Evolutionary conservation across 768 basidiomycete species (phyloP).

Genomic region (Rhizopogon vesiculosus): DNA sequence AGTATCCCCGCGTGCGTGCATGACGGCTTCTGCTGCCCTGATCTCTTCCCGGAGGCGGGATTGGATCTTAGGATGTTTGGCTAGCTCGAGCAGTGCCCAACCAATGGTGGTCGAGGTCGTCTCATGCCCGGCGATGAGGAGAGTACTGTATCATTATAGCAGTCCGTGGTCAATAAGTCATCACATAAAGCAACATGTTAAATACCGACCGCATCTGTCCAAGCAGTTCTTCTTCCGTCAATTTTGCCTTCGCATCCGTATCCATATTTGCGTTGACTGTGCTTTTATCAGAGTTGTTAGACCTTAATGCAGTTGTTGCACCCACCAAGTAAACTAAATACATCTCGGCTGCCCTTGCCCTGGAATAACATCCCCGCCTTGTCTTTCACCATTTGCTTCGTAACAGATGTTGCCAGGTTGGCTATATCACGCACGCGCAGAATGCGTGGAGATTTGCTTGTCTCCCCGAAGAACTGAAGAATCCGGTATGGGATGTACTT

Average conservation of each 20-base stretch:
- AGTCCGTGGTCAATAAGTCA: neutral
- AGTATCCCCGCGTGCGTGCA: constrained; percentile 32
- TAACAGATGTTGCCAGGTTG: neutral
- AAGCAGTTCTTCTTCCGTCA: constrained; percentile 10
- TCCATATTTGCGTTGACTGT: too few relatives aligned
- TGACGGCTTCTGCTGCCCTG: neutral
- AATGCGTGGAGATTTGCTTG: constrained; percentile 16
- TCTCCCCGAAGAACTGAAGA: constrained; percentile 30
- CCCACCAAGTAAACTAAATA: constrained; percentile 35
- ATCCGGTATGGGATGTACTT: constrained; percentile 25
- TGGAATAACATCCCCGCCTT: constrained; percentile 7
- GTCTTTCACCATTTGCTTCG: constrained; percentile 8
- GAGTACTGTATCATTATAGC: constrained; percentile 27
- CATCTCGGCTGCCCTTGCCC: constrained; percentile 5
- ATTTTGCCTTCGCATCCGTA: constrained; percentile 14
- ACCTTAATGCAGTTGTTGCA: neutral
- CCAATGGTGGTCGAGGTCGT: constrained; percentile 54
- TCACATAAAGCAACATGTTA: neutral
- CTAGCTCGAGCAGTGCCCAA: constrained; percentile 63
- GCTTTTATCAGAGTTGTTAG: neutral
- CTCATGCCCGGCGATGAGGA: constrained; percentile 51
- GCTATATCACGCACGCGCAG: constrained; percentile 1
- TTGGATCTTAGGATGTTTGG: constrained; percentile 55
- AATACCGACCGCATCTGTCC: constrained; percentile 14
- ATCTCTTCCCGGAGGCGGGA: constrained; percentile 41